A percentile compares a stretch with the other conserved stretches of the same genome.
These are phyloP conservation scores for Yamadazyma oceani DNA, from an alignment of 1,139 yeast genomes.

Conservation along the genomic window DNA sequence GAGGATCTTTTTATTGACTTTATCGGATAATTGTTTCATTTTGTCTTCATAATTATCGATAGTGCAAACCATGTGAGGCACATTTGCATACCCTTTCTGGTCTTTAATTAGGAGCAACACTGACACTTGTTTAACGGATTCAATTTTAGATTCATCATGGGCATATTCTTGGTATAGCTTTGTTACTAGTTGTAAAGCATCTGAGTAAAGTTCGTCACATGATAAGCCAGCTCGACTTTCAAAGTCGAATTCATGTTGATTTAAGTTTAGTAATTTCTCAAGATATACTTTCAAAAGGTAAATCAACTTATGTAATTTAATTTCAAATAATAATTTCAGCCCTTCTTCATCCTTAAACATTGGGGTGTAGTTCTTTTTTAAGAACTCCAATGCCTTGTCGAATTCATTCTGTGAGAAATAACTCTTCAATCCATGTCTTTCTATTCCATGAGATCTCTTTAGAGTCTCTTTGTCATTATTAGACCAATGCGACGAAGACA, in stretches of 20 bases:
- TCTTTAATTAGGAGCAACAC: constrained; percentile 31
- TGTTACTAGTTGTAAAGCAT: constrained; percentile 44
- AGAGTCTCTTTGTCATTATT: constrained; percentile 4
- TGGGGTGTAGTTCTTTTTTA: constrained; percentile 45
- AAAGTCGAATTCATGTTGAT: constrained; percentile 20
- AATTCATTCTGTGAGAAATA: constrained; percentile 49
- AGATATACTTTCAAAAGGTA: constrained; percentile 24
- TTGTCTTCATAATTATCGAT: constrained; percentile 24
- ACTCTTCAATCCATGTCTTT: constrained; percentile 53
- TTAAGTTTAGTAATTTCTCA: constrained; percentile 18
- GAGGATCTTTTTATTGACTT: constrained; percentile 32
- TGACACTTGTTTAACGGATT: constrained; percentile 26
- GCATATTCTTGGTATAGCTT: constrained; percentile 33
- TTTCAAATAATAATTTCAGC: constrained; percentile 49
- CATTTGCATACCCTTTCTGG: constrained; percentile 20
- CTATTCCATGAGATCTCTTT: constrained; percentile 36
- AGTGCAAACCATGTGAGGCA: constrained; percentile 23
- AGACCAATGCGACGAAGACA: neutral
- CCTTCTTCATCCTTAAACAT: constrained; percentile 37
- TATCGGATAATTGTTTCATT: constrained; percentile 19
- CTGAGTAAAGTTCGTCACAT: constrained; percentile 14
- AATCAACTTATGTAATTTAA: constrained; percentile 53
- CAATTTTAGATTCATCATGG: constrained; percentile 13
- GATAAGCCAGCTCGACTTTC: constrained; percentile 13
- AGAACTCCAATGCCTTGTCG: constrained; percentile 43